Percentiles rank a stretch among this genome's conserved stretches.
Evolutionary conservation across 1,284 basidiomycete genomes (phyloP).

Genomic region (Rhodotorula sp.): DNA sequence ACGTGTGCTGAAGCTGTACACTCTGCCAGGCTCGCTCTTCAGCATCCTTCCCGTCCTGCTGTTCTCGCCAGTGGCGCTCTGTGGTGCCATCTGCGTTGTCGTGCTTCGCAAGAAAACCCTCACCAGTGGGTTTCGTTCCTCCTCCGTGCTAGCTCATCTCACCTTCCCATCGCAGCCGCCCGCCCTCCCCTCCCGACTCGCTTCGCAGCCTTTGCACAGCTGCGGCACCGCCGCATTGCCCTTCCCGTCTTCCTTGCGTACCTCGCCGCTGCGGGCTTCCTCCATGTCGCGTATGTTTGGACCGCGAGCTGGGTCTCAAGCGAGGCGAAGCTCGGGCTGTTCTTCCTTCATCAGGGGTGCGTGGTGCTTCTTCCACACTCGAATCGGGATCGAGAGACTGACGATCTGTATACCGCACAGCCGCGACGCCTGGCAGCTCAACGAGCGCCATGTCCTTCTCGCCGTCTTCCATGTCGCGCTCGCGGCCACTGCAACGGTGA

Average conservation of each 20-base stretch:
- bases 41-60: slow-evolving; percentile 32
- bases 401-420: not conserved
- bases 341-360: slow-evolving; percentile 39
- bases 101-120: slow-evolving; percentile 42
- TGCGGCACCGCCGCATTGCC: slow-evolving; percentile 4
- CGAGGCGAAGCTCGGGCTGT: slow-evolving; percentile 19
- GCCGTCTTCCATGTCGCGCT: slow-evolving; percentile 26
- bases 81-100: slow-evolving; percentile 40
- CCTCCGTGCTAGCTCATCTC: not conserved
- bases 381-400: not conserved
- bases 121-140: slow-evolving; percentile 26
- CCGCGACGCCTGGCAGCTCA: slow-evolving; percentile 39
- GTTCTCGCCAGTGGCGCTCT: slow-evolving; percentile 33
- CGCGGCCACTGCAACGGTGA: slow-evolving; percentile 22
- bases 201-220: slow-evolving; percentile 21
- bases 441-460: slow-evolving; percentile 41
- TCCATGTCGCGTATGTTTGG: slow-evolving; percentile 36
- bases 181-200: slow-evolving; percentile 25
- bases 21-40: slow-evolving; percentile 22
- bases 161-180: slow-evolving; percentile 11
- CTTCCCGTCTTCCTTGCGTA: slow-evolving; percentile 30
- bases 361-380: not conserved
- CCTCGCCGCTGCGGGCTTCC: slow-evolving; percentile 10
- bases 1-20: not conserved
- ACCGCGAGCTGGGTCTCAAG: slow-evolving; percentile 28